Conservation (phyloP, 257 asterid species). For the Salvia hispanica region DNA sequence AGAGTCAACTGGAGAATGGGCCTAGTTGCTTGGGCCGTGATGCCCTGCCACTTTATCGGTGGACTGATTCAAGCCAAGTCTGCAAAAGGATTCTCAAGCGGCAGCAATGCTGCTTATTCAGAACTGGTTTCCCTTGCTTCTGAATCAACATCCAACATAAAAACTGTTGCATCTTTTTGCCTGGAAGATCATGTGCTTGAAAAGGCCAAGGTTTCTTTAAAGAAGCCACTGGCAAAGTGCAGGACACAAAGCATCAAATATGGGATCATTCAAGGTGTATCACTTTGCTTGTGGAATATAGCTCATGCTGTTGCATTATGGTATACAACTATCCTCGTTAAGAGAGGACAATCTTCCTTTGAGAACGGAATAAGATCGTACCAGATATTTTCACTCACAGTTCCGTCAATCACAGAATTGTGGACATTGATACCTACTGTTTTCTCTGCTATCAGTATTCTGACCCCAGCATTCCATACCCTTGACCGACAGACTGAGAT, state of each 20-base stretch:
- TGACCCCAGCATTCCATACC: constrained; percentile 67
- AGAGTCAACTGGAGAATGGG: constrained; percentile 81
- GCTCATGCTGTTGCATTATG: constrained; percentile 85
- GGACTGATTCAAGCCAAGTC: constrained; percentile 86
- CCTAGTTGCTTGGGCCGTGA: constrained; percentile 85
- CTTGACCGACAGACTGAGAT: constrained; percentile 68
- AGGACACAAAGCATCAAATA: constrained; percentile 62
- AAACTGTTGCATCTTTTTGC: constrained; percentile 74
- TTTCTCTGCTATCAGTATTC: constrained; percentile 65
- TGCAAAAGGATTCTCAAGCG: constrained; percentile 74
- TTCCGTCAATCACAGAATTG: constrained; percentile 78
- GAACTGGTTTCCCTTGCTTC: constrained; percentile 71
- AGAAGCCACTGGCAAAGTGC: constrained; percentile 53
- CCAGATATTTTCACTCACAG: constrained; percentile 80
- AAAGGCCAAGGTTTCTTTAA: constrained; percentile 51
- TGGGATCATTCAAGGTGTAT: constrained; percentile 72
- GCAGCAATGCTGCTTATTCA: constrained; percentile 58
- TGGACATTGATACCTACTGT: constrained; percentile 84
- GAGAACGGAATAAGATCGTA: constrained; percentile 70
- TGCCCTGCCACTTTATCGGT: constrained; percentile 90
- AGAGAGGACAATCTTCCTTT: constrained; percentile 62
- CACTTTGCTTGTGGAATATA: constrained; percentile 80
- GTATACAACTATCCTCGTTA: constrained; percentile 65
- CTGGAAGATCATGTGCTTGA: constrained; percentile 62
- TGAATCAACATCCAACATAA: constrained; percentile 69